These are phyloP conservation scores for Phoma sp. DNA, from an alignment of 2,329 filamentous ascomycete species.

Conservation along the genomic window DNA sequence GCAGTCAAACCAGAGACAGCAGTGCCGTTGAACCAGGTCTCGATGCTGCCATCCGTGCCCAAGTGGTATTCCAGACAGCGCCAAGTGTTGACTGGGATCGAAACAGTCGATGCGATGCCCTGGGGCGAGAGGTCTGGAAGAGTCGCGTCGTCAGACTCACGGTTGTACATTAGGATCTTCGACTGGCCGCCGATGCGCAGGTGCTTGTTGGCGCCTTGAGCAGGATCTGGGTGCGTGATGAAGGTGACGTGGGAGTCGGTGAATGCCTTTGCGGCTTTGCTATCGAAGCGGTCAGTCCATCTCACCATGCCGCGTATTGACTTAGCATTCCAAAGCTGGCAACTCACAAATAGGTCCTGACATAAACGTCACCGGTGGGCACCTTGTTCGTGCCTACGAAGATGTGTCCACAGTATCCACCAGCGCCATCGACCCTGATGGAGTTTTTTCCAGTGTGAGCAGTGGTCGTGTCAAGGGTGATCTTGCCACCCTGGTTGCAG, in stretches of 20 bases:
- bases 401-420: slow-evolving; percentile 62
- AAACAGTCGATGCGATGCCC: slow-evolving; percentile 61
- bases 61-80: slow-evolving; percentile 69
- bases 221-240: slow-evolving; percentile 68
- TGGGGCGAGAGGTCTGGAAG: slow-evolving; percentile 66
- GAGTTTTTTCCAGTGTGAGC: slow-evolving; percentile 68
- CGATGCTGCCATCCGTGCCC: slow-evolving; percentile 63
- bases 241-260: slow-evolving; percentile 66
- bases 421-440: slow-evolving; percentile 74
- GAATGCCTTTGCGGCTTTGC: slow-evolving; percentile 64
- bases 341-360: slow-evolving; percentile 63
- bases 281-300: slow-evolving; percentile 33
- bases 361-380: slow-evolving; percentile 64
- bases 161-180: slow-evolving; percentile 70
- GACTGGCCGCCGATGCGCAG: slow-evolving; percentile 67
- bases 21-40: slow-evolving; percentile 65
- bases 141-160: slow-evolving; percentile 67
- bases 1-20: slow-evolving; percentile 60
- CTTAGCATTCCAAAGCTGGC: neutral
- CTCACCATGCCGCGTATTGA: neutral
- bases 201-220: slow-evolving; percentile 63
- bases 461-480: slow-evolving; percentile 63
- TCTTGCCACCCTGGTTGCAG: slow-evolving; percentile 65
- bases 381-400: slow-evolving; percentile 66
- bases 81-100: slow-evolving; percentile 60